Evolutionary conservation across 2,329 filamentous ascomycete species (phyloP), one percentile per base, ranked within the genome.

Genomic region (Aspergillus quadricinctus): DNA sequence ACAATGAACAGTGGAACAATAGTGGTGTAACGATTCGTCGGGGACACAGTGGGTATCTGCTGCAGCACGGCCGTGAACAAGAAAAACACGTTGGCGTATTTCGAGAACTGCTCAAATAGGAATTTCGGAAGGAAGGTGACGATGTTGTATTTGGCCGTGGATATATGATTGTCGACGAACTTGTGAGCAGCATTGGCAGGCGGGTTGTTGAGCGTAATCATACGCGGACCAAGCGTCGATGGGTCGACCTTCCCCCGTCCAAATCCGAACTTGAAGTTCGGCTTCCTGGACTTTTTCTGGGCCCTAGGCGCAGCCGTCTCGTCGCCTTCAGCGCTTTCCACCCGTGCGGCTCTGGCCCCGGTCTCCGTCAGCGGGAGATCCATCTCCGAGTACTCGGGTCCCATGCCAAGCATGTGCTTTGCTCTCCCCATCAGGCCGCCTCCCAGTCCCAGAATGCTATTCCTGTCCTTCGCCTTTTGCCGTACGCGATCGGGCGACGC

Each of bases 11-110:
- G 82, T n/a, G 94, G 94, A 5, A 89, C 93, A 70, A 99, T 97
- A 40, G 95, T 99, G 5, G 94, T 99, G 71, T 92, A 99, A 74
- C 82, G 84, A 77, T 97, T 97, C 9, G 94, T 99, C 7, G 95
- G 94, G 35, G 92, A 96, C 59, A 99, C 88, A 63, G 89, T 88
- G 23, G 94, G 94, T 59, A 99, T 96, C 74, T 99, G 94, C 78
- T 99, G 94, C 48, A 99, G 79, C 43, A 85, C 87, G 17, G 94
- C 92, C 40, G 94, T 99, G 75, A 99, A 97, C 72, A 99, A 84
- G 88, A 99, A 99, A 81, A 99, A 99, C 69, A 99, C 77, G 77
- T 99, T 99, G 80, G 94, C 94, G 75, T 97, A 96, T 80, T 97
- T 99, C 59, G 92, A 97, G 77, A 99, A 99, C 73, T 99, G 94